phyloP scores from a whole-genome alignment of 23 red algal species.

The Gracilaria gracilis region DNA sequence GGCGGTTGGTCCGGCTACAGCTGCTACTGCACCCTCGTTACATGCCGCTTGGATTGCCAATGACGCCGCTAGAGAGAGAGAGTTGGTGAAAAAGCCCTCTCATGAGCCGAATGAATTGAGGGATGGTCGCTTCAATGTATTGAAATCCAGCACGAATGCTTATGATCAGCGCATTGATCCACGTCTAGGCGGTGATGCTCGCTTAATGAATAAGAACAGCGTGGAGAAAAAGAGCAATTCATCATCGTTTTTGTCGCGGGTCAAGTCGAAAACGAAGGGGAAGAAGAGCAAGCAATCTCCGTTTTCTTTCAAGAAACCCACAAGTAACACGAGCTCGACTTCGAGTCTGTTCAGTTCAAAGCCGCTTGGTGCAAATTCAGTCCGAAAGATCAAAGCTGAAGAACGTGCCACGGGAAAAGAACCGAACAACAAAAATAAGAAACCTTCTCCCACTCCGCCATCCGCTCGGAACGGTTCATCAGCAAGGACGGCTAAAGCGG shows the following conservation, averaged over 20 bases:
- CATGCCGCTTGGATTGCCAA: conserved; percentile 23
- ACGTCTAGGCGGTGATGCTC: not conserved
- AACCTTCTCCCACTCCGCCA: not conserved
- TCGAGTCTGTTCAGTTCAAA: conserved; percentile 31
- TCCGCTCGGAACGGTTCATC: not conserved
- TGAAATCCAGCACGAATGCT: not conserved
- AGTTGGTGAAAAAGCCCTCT: conserved; percentile 17
- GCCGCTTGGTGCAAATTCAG: conserved; percentile 25
- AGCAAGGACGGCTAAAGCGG: not conserved
- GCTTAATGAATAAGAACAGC: not conserved
- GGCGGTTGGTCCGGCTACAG: conserved; percentile 23
- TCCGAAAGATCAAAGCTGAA: conserved; percentile 16
- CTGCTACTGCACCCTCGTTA: not conserved
- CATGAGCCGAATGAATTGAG: conserved; percentile 44
- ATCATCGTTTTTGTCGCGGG: conserved; percentile 11
- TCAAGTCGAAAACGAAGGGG: conserved; percentile 5
- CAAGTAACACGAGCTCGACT: not conserved
- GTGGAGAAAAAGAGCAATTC: conserved; percentile 2
- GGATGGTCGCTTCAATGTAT: conserved; percentile 28
- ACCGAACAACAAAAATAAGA: not conserved
- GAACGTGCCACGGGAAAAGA: not conserved
- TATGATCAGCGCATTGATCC: conserved; percentile 29
- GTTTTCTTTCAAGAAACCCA: conserved; percentile 15
- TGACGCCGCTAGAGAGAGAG: not conserved
- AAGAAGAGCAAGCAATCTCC: conserved; percentile 34